phyloP scores from a whole-genome alignment of 2,329 filamentous ascomycete genomes.

The Sporothrix globosa region DNA sequence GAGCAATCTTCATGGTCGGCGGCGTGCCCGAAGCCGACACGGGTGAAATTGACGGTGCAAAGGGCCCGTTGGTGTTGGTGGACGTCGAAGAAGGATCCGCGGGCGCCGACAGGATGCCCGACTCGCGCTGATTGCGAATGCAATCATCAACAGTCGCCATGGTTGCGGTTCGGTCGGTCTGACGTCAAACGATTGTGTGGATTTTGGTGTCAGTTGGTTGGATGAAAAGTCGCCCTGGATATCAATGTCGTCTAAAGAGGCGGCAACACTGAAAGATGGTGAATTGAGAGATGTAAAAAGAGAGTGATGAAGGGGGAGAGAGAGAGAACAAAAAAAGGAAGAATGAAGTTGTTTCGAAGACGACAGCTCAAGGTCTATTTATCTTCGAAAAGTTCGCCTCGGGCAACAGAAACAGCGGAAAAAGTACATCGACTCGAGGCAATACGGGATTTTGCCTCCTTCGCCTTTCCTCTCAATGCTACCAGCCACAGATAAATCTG shows the following conservation, averaged over 20 bases:
- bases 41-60: background rate
- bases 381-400: slow-evolving; percentile 1
- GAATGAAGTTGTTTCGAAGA: background rate
- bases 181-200: background rate
- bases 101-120: slow-evolving; percentile 39
- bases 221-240: background rate
- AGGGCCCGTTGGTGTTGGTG: background rate
- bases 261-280: slow-evolving; percentile 14
- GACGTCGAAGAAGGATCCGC: background rate
- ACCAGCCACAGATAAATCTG: slow-evolving; percentile 28
- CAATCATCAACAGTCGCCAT: slow-evolving; percentile 42
- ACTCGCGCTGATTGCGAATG: slow-evolving; percentile 38
- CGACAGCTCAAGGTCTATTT: slow-evolving; percentile 16
- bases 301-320: background rate
- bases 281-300: slow-evolving; percentile 8
- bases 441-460: background rate
- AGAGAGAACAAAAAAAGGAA: background rate
- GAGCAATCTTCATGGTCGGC: slow-evolving; percentile 59
- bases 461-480: slow-evolving; percentile 26
- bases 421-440: background rate
- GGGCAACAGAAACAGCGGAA: background rate
- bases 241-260: slow-evolving; percentile 23
- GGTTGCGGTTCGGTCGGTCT: slow-evolving; percentile 10
- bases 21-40: slow-evolving; percentile 29
- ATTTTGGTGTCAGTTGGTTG: background rate